These are phyloP conservation scores for Centella asiatica DNA, from an alignment of 129 eudicot genomes.

Conservation along the genomic window DNA sequence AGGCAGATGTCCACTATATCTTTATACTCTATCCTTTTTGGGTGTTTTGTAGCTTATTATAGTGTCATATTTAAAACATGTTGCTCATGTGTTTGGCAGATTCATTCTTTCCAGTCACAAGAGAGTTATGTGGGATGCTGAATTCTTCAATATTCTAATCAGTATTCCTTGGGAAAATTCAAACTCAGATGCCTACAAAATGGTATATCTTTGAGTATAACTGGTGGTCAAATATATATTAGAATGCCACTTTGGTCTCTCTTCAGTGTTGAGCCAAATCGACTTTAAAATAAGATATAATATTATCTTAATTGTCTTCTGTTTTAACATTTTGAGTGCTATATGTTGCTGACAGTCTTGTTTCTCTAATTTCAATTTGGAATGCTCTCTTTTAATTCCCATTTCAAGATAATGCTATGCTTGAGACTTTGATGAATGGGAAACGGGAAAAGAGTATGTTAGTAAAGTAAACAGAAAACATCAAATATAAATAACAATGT, in stretches of 20 bases:
- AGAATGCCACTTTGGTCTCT: background rate
- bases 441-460: too few species aligned
- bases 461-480: too few species aligned
- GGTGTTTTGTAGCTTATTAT: background rate
- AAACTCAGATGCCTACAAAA: slow-evolving; percentile 30
- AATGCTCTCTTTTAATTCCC: too few species aligned
- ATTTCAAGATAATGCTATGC: too few species aligned
- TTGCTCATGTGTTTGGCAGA: slow-evolving; percentile 35
- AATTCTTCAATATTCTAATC: slow-evolving; percentile 36
- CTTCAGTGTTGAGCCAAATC: background rate
- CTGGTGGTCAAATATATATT: background rate
- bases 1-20: slow-evolving; percentile 7
- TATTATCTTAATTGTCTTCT: background rate
- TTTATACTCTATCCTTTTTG: background rate
- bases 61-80: too few species aligned
- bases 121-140: slow-evolving; percentile 64
- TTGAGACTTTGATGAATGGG: too few species aligned
- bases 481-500: too few species aligned
- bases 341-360: too few species aligned
- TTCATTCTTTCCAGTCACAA: slow-evolving; percentile 50
- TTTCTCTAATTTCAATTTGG: too few species aligned
- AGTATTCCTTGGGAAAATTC: slow-evolving; percentile 46
- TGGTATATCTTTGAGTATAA: slow-evolving; percentile 33
- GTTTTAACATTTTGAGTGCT: background rate
- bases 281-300: background rate